phyloP scores from a whole-genome alignment of 1,139 yeast species.

The Debaryomyces psychrophilus region DNA sequence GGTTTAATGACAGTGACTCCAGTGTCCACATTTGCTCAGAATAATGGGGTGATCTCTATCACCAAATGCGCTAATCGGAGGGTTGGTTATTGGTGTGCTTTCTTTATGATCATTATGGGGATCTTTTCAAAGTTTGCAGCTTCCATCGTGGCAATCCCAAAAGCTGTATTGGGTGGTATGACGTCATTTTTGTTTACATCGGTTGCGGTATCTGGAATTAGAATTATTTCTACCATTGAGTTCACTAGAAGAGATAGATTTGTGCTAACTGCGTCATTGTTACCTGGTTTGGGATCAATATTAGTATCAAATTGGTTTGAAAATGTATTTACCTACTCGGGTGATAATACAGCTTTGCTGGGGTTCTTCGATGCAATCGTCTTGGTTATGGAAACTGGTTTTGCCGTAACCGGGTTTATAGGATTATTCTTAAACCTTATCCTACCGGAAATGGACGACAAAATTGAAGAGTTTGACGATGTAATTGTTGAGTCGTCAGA shows the following conservation, averaged over 20 bases:
- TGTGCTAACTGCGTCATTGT: slow-evolving; percentile 71
- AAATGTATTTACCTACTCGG: slow-evolving; percentile 73
- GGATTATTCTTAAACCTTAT: slow-evolving; percentile 73
- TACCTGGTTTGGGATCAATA: slow-evolving; percentile 80
- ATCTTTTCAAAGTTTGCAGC: slow-evolving; percentile 88
- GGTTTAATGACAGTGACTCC: slow-evolving; percentile 81
- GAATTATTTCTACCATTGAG: slow-evolving; percentile 72
- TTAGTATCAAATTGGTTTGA: slow-evolving; percentile 79
- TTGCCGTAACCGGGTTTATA: slow-evolving; percentile 78
- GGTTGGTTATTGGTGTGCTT: slow-evolving; percentile 90
- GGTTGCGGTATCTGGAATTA: slow-evolving; percentile 86
- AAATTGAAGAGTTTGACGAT: slow-evolving; percentile 55
- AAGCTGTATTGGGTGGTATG: slow-evolving; percentile 89
- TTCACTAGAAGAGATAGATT: slow-evolving; percentile 89
- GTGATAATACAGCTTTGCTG: slow-evolving; percentile 59
- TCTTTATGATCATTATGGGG: slow-evolving; percentile 83
- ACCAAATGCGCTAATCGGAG: slow-evolving; percentile 86
- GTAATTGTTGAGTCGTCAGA: slow-evolving; percentile 51
- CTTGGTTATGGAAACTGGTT: slow-evolving; percentile 85
- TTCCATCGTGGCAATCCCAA: slow-evolving; percentile 82
- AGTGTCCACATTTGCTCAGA: slow-evolving; percentile 88
- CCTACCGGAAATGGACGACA: slow-evolving; percentile 73
- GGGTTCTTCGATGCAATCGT: slow-evolving; percentile 83
- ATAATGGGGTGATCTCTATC: slow-evolving; percentile 88
- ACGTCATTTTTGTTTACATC: slow-evolving; percentile 85